Conservation (phyloP, 2,329 filamentous ascomycete genomes). For the Stylonectria norvegica region DNA sequence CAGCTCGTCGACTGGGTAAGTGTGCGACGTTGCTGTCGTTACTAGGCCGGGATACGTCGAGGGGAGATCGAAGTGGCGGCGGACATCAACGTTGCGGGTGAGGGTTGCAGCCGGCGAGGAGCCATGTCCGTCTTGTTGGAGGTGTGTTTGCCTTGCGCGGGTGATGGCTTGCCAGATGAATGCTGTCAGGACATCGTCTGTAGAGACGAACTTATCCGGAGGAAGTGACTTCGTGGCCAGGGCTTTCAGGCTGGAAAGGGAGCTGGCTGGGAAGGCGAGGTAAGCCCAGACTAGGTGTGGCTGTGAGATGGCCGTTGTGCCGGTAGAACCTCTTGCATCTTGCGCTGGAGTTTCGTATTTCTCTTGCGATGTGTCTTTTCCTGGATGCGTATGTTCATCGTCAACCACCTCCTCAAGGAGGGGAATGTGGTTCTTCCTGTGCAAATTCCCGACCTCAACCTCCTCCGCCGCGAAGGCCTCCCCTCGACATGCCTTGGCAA, state of each 20-base stretch:
- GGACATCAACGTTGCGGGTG: conserved; percentile 48
- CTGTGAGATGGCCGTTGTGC: conserved; percentile 2
- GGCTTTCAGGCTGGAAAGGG: conserved; percentile 40
- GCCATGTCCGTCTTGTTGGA: conserved; percentile 22
- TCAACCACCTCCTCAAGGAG: conserved; percentile 38
- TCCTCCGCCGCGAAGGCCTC: conserved; percentile 46
- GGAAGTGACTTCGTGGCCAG: conserved; percentile 26
- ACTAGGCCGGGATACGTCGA: conserved; percentile 46
- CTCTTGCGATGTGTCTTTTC: conserved; percentile 35
- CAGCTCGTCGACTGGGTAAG: conserved; percentile 20
- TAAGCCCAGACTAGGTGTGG: conserved; percentile 41
- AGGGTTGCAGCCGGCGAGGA: too few relatives aligned
- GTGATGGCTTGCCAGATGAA: conserved; percentile 48
- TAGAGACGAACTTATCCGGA: conserved; percentile 41
- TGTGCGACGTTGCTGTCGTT: conserved; percentile 44
- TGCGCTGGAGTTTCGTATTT: conserved; percentile 10
- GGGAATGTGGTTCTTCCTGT: conserved; percentile 36
- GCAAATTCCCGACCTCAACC: conserved; percentile 39
- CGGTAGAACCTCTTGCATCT: neutral
- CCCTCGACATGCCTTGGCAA: conserved; percentile 46
- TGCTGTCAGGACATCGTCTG: conserved; percentile 51
- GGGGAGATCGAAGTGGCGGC: conserved; percentile 40
- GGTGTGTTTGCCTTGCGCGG: conserved; percentile 37
- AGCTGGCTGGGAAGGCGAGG: conserved; percentile 39
- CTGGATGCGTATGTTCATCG: too few relatives aligned